Conservation (phyloP, 257 asterid species). For the Knoxia roxburghii region DNA sequence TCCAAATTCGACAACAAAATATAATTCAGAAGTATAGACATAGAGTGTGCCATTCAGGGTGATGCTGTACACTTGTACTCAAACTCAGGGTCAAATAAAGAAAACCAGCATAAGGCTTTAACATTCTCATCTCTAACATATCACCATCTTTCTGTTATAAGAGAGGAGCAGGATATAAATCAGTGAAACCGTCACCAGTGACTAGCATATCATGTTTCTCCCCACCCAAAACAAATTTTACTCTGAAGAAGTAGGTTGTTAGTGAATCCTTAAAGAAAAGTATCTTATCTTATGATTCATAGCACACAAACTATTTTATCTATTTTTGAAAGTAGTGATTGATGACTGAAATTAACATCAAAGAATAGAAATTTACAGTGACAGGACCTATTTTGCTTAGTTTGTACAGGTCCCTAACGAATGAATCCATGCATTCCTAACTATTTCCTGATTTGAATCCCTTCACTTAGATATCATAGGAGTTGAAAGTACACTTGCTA, state of each 20-base stretch:
- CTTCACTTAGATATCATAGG: neutral
- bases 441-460: neutral
- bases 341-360: neutral
- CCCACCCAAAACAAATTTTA: neutral
- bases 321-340: neutral
- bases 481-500: neutral
- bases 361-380: neutral
- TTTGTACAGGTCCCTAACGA: neutral
- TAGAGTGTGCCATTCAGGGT: neutral
- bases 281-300: neutral
- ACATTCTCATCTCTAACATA: neutral
- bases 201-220: neutral
- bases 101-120: neutral
- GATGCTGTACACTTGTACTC: too few species aligned
- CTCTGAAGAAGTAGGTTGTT: neutral
- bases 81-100: slow-evolving; percentile 1
- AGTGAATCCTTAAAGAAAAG: neutral
- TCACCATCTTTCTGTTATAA: neutral
- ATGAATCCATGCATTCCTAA: neutral
- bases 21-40: neutral
- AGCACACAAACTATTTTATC: neutral
- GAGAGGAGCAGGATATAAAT: neutral
- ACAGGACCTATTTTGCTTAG: neutral
- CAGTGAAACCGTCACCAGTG: neutral
- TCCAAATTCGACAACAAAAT: neutral